Conservation (phyloP, 805 yeast genomes). For the Torulaspora maleeae region DNA sequence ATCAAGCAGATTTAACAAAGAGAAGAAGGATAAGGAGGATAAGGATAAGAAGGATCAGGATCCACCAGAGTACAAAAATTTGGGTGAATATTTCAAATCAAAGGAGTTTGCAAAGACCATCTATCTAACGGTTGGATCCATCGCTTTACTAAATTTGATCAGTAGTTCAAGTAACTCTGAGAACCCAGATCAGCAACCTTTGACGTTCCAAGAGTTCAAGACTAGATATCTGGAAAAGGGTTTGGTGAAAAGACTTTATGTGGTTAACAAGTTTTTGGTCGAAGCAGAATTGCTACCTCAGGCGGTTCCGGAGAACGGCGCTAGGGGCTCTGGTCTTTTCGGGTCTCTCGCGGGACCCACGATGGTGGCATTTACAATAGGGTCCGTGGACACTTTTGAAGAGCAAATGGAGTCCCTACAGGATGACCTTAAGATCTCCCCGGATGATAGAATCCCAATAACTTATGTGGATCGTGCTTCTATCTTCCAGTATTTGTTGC, state of each 20-base stretch:
- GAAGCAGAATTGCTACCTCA: constrained; percentile 57
- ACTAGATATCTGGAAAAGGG: constrained; percentile 74
- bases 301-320: constrained; percentile 30
- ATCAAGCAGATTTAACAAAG: not conserved
- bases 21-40: constrained; percentile 3
- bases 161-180: constrained; percentile 18
- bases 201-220: constrained; percentile 80
- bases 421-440: constrained; percentile 61
- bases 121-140: constrained; percentile 38
- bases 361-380: constrained; percentile 72
- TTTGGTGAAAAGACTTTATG: constrained; percentile 65
- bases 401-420: constrained; percentile 73
- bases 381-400: constrained; percentile 81
- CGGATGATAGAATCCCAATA: constrained; percentile 71
- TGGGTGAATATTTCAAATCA: constrained; percentile 40
- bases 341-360: constrained; percentile 30
- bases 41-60: constrained; percentile 17
- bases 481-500: constrained; percentile 56
- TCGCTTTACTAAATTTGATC: constrained; percentile 37
- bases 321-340: constrained; percentile 10
- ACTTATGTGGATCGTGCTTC: constrained; percentile 66
- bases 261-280: constrained; percentile 67
- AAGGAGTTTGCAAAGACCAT: constrained; percentile 41
- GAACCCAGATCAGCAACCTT: constrained; percentile 24
- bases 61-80: constrained; percentile 26